Conservation (phyloP, 805 yeast genomes). For the Kodamaea fukazawae region DNA sequence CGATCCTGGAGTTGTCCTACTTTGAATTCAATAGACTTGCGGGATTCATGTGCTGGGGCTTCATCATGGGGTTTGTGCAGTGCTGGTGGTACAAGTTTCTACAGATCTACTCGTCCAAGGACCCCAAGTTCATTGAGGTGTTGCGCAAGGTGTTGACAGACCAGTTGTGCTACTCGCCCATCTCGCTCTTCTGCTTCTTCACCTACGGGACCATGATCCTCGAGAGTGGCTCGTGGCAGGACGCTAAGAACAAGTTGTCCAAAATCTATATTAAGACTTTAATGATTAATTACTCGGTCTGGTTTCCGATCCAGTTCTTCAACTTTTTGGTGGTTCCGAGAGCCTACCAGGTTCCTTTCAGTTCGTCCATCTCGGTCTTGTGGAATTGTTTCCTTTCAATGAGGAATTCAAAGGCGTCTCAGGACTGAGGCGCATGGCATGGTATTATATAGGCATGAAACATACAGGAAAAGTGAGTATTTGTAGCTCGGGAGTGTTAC, state of each 20-base stretch:
- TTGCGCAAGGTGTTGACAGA: constrained; percentile 86
- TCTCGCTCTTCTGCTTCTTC: constrained; percentile 76
- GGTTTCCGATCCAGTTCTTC: constrained; percentile 80
- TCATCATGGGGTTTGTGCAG: constrained; percentile 75
- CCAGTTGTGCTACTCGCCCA: constrained; percentile 85
- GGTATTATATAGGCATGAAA: too few species aligned
- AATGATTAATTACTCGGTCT: constrained; percentile 66
- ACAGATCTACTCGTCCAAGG: constrained; percentile 69
- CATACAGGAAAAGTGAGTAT: too few species aligned
- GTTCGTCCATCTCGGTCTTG: constrained; percentile 78
- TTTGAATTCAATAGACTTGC: constrained; percentile 70
- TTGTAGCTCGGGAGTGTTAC: too few species aligned
- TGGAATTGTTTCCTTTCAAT: constrained; percentile 94
- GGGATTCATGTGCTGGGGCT: constrained; percentile 87
- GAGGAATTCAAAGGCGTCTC: constrained; percentile 28
- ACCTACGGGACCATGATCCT: constrained; percentile 78
- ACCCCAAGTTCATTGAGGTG: constrained; percentile 81
- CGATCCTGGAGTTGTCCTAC: constrained; percentile 22
- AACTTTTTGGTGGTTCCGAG: constrained; percentile 70
- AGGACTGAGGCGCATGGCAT: too few species aligned
- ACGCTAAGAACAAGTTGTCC: constrained; percentile 60
- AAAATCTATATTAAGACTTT: constrained; percentile 66
- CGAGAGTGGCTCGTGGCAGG: constrained; percentile 68
- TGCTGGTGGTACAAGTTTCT: constrained; percentile 86
- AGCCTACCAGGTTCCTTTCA: constrained; percentile 83